Evolutionary conservation across 495 filamentous ascomycete species (phyloP), one percentile per base, ranked within the genome.

Genomic region (Aspergillus egyptiacus): DNA sequence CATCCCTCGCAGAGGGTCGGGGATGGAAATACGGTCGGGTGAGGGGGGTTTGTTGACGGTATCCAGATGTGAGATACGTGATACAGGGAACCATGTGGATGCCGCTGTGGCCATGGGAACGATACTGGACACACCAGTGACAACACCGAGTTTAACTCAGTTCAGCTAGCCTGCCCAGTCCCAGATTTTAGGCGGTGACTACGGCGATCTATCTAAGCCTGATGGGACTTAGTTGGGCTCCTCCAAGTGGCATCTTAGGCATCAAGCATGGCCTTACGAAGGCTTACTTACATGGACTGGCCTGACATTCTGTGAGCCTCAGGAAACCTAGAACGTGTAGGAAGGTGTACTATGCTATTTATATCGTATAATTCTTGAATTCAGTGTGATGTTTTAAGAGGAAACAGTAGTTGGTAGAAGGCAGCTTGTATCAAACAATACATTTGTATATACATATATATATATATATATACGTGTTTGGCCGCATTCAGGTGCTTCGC

Each of bases 1-100:
- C 49, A 44, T 47, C 58, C 58, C 58, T 61, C 58, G 53, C 58
- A 58, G 58, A 61, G 58, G 58, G 58, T 20, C 25, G 35, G 27
- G 46, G 30, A 28, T 20, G 46, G 30, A 27, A 32, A 19, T 42
- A n/a, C n/a, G 39, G 32, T 18, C 32, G 25, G 43, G 41, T 34
- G 32, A 44, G 39, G 34, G 31, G 36, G 41, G 41, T 38, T 48
- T 42, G 40, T 41, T 50, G 35, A 42, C 32, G 48, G 40, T 59
- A 27, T 51, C 48, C 48, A 24, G 56, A 20, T 36, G 27, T n/a
- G 23, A 27, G 46, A 49, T 46, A 45, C 34, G 39, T 45, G 46
- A 46, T 45, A 37, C 41, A 55, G 52, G 47, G 39, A 42, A 51
- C 27, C 50, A 53, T 46, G 50, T 47, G 45, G 46, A 45, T 45